These are phyloP conservation scores for Sphagnum tenellum DNA, from an alignment of 225 moss, liverwort and hornwort genomes.

Conservation along the genomic window DNA sequence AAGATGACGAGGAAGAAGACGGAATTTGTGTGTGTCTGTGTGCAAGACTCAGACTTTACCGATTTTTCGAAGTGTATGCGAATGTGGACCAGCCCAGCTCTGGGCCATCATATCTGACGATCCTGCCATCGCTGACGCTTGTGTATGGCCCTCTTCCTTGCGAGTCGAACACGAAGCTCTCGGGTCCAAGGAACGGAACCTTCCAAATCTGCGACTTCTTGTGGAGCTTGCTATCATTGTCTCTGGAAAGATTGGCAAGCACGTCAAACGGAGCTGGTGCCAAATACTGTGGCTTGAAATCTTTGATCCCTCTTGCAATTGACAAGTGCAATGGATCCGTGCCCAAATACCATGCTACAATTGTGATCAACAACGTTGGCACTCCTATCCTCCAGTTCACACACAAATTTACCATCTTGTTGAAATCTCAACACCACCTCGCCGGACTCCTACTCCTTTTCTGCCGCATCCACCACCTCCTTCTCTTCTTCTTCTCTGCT, in stretches of 20 bases:
- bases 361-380: conserved; percentile 5
- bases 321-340: conserved; percentile 29
- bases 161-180: conserved; percentile 73
- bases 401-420: too few species aligned
- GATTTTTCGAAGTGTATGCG: conserved; percentile 53
- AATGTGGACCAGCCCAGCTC: conserved; percentile 83
- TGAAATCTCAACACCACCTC: too few species aligned
- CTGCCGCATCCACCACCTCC: too few species aligned
- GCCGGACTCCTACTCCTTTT: too few species aligned
- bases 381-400: too few species aligned
- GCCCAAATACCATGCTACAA: conserved; percentile 25
- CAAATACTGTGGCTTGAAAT: conserved; percentile 29
- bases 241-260: conserved; percentile 20
- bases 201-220: conserved; percentile 24
- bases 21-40: too few species aligned
- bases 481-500: too few species aligned
- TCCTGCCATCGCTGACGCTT: conserved; percentile 71
- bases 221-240: conserved; percentile 36
- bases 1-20: too few species aligned
- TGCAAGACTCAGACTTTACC: conserved; percentile 13
- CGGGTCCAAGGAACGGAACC: conserved; percentile 53
- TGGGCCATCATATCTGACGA: conserved; percentile 71
- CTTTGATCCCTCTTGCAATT: conserved; percentile 15
- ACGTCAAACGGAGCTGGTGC: conserved; percentile 8
- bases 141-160: conserved; percentile 78